phyloP scores from a whole-genome alignment of 2,329 filamentous ascomycete species.

The Hypoxylon sp. region DNA sequence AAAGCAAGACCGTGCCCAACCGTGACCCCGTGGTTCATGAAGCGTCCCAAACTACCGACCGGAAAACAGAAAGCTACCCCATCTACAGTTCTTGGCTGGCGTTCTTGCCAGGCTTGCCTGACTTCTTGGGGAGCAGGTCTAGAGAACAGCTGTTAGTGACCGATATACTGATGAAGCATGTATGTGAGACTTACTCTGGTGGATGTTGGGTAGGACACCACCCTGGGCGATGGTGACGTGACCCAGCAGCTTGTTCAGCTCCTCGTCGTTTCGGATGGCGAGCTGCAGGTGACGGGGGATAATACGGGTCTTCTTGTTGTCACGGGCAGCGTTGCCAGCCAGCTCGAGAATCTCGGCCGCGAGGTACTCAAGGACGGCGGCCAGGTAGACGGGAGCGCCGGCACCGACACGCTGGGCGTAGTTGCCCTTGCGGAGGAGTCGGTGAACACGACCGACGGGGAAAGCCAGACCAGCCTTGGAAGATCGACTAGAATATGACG shows the following conservation, averaged over 20 bases:
- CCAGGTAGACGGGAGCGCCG: conserved; percentile 95
- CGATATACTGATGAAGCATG: background rate
- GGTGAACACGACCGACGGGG: conserved; percentile 98
- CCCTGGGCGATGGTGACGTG: conserved; percentile 97
- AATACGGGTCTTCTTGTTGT: conserved; percentile 99
- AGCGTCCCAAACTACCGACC: conserved; percentile 71
- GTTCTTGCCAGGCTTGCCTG: conserved; percentile 90
- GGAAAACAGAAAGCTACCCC: conserved; percentile 62
- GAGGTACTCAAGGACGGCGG: conserved; percentile 97
- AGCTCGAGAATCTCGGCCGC: conserved; percentile 98
- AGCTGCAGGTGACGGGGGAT: conserved; percentile 98
- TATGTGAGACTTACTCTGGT: conserved; percentile 78
- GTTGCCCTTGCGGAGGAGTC: conserved; percentile 98
- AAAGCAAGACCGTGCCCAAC: conserved; percentile 74
- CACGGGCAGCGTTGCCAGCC: conserved; percentile 96
- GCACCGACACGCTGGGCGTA: conserved; percentile 99
- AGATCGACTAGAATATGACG: conserved; percentile 73
- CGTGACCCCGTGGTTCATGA: conserved; percentile 83
- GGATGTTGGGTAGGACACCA: conserved; percentile 96
- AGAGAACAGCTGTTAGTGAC: conserved; percentile 51
- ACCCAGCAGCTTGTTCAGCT: conserved; percentile 97
- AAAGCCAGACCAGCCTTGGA: conserved; percentile 99
- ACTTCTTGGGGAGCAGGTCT: conserved; percentile 99
- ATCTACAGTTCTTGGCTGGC: conserved; percentile 92
- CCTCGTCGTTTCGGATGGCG: conserved; percentile 98